Evolutionary conservation across 768 basidiomycete species (phyloP), one percentile per base, ranked within the genome.

Genomic region (Rossbeevera mucosa): DNA sequence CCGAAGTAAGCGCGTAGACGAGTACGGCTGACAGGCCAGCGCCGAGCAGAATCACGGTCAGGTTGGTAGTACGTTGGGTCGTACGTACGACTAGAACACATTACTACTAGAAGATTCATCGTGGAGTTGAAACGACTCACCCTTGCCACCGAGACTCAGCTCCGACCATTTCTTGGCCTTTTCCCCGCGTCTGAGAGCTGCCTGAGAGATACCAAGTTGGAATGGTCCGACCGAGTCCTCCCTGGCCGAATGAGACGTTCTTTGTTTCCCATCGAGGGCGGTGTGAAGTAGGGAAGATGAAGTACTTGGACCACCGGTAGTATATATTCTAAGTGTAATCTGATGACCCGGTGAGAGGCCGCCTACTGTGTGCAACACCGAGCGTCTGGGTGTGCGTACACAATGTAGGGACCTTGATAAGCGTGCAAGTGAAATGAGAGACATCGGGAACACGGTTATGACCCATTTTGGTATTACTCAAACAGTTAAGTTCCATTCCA

Each of bases 101-200:
- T 40, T 21, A 22, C 18, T n/a, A 43, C 20, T 21, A 25, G 49
- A 42, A 28, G 25, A 14, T n/a, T n/a, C 30, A 48, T 36, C 13
- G 29, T n/a, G 16, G 7, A 21, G 36, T 22, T 22, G 30, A 7
- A 31, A 43, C 33, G 54, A 63, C 50, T 52, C 46, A 85, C 91
- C 82, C 79, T 93, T 93, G 44, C 88, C 91, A 44, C 81, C 73
- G 7, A 82, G 75, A 62, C 78, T 86, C 48, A 93, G 70, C 63
- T 93, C 86, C 25, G 85, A 84, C 91, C 91, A 93, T 63, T 83
- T 86, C 65, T 82, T 83, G 12, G 77, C 69, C 47, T 79, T 80
- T 60, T 80, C 78, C 22, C 77, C 78, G 45, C 73, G 77, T 45
- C 71, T 75, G 31, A 80, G 64, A 3, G 83, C 71, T 5, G 78